A percentile compares a stretch with the other conserved stretches of the same genome.
These are phyloP conservation scores for Diaporthe ilicicola DNA, from an alignment of 2,329 filamentous ascomycete species.

Conservation along the genomic window DNA sequence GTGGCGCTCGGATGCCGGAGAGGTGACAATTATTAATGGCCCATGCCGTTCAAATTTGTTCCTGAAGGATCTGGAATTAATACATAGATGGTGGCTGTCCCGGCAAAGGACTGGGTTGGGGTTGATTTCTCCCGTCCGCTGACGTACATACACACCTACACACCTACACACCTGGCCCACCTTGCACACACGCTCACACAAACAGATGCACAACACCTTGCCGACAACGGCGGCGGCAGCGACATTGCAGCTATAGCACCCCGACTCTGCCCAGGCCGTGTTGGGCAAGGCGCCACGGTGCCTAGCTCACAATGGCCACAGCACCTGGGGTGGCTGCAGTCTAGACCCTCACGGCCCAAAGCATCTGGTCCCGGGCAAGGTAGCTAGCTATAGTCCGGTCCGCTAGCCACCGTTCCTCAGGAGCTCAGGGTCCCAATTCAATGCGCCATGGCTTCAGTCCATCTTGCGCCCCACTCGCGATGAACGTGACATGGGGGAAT, in stretches of 20 bases:
- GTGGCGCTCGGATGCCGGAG: not conserved
- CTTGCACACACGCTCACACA: not conserved
- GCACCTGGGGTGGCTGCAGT: not conserved
- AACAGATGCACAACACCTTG: not conserved
- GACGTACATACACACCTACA: too few relatives aligned
- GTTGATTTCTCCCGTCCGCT: not conserved
- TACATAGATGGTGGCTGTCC: not conserved
- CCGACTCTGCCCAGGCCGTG: not conserved
- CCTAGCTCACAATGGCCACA: not conserved
- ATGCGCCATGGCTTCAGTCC: not conserved
- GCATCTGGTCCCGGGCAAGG: not conserved
- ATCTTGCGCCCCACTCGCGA: not conserved
- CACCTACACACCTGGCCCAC: too few relatives aligned
- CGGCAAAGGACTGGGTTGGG: not conserved
- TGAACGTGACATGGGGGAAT: not conserved
- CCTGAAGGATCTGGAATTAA: not conserved
- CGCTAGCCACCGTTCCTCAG: not conserved
- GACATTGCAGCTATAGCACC: not conserved
- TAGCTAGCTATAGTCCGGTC: not conserved
- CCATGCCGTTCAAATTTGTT: not conserved
- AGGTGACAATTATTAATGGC: not conserved
- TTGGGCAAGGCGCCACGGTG: not conserved
- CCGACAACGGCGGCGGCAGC: not conserved
- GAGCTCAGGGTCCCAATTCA: not conserved
- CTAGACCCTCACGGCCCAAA: slow-evolving; percentile 20